Evolutionary conservation across 2,329 filamentous ascomycete genomes (phyloP), one percentile per base, ranked within the genome.

Genomic region (Shiraia sp.): DNA sequence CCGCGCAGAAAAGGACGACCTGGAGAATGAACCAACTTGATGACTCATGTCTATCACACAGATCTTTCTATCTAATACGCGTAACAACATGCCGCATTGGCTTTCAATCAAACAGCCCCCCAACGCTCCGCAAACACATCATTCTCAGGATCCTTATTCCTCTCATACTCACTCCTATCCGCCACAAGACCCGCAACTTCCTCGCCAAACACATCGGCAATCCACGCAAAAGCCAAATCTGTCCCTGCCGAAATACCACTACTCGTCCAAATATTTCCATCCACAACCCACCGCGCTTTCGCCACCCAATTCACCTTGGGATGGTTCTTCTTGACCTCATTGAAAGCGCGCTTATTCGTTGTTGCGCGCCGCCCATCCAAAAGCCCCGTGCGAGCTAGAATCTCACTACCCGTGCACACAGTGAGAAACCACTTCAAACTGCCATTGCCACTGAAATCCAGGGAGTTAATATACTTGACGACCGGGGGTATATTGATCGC

Each of bases 221-320:
- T 72, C 65, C 79, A 85, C 1, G 79, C 81, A 57, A 82, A 73
- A 30, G 75, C 79, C 45, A 79, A 69, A 69, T 86, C 83, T 32
- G 83, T 84, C 0, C 83, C 83, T 1, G 83, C 82, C 36, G 75
- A 76, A 5, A 86, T 76, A 0, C 85, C 84, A 0, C 81, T 83
- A 2, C 79, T 80, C 3, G 79, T 81, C 83, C 84, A 88, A 6
- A 86, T 69, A 43, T 86, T 83, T 3, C 80, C 83, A 64, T 87
- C 83, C 0, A 74, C 70, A 0, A 86, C 79, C 79, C 82, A 88
- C 27, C 85, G 74, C 14, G 85, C 85, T 19, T 75, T 73, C 0
- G 73, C 66, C 17, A 83, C 74, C 85, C 85, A 88, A 0, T 79
- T 63, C 0, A 84, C 80, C 0, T 74, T 67, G 0, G 76, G 72